phyloP scores from a whole-genome alignment of 345 rosid genomes.

The Excoecaria cochinchinensis region DNA sequence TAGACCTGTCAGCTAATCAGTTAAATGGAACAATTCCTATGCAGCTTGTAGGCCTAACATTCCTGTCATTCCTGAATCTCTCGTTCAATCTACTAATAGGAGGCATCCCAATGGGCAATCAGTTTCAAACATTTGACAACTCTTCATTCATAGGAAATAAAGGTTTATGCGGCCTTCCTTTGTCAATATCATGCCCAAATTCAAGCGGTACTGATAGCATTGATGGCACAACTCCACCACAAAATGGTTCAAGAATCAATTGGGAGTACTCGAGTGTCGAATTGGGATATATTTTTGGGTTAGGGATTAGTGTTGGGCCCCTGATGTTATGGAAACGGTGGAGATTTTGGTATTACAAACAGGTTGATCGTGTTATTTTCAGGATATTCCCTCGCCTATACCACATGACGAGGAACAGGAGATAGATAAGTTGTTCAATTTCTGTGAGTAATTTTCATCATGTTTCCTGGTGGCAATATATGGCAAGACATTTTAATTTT shows the following conservation, averaged over 20 bases:
- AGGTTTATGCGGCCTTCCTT: conserved; percentile 13
- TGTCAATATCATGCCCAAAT: background rate
- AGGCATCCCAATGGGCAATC: conserved; percentile 4
- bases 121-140: conserved; percentile 1
- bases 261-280: background rate
- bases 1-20: conserved; percentile 19
- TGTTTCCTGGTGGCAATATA: no score
- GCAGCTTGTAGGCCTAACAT: conserved; percentile 12
- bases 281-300: conserved; percentile 5
- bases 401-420: background rate
- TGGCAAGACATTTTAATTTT: no score
- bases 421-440: no score
- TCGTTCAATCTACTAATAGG: conserved; percentile 14
- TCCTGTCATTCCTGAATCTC: conserved; percentile 22
- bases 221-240: no score
- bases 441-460: no score
- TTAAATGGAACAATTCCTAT: conserved; percentile 16
- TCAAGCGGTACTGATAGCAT: no score
- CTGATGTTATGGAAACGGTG: background rate
- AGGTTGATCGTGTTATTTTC: conserved; percentile 1
- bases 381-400: background rate
- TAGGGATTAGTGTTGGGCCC: background rate
- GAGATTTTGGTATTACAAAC: conserved; percentile 8
- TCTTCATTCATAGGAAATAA: conserved; percentile 13
- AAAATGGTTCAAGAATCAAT: background rate